Conservation (phyloP, 257 asterid genomes). For the Scutellaria minor region DNA sequence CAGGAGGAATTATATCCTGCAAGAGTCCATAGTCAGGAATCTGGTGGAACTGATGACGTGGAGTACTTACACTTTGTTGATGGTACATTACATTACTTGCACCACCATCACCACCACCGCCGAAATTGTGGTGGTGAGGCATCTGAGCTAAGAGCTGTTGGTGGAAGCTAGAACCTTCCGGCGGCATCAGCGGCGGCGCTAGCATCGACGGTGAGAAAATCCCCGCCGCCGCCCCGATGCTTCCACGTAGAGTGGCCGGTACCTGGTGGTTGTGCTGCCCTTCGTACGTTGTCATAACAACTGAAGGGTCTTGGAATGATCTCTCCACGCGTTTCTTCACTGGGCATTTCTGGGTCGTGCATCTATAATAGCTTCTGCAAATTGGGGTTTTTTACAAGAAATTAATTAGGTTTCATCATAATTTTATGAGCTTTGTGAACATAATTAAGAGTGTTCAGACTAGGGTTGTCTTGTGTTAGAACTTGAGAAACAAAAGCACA, state of each 20-base stretch:
- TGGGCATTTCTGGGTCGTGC: conserved; percentile 66
- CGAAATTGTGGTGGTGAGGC: conserved; percentile 39
- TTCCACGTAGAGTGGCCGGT: conserved; percentile 51
- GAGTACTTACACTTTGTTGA: conserved; percentile 20
- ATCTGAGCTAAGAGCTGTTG: conserved; percentile 40
- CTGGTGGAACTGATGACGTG: conserved; percentile 40
- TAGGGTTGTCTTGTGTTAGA: conserved; percentile 32
- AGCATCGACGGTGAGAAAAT: conserved; percentile 38
- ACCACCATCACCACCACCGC: conserved; percentile 26
- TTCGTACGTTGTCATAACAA: conserved; percentile 67
- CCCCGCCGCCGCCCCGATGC: conserved; percentile 35
- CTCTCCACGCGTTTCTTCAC: conserved; percentile 76
- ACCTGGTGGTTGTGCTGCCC: conserved; percentile 75
- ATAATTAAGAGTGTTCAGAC: conserved; percentile 34
- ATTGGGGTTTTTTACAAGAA: no score
- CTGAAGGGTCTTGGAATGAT: conserved; percentile 65
- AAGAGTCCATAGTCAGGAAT: conserved; percentile 41
- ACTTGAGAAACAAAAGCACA: conserved; percentile 9
- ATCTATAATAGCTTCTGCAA: conserved; percentile 71
- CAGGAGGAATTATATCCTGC: conserved; percentile 52
- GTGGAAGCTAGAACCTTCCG: conserved; percentile 35
- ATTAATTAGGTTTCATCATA: not conserved
- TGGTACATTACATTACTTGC: conserved; percentile 17
- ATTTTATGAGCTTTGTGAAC: conserved; percentile 19
- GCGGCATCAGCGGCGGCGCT: conserved; percentile 7